Conservation (phyloP, 805 yeast genomes). For the Metschnikowia gelsemii region DNA sequence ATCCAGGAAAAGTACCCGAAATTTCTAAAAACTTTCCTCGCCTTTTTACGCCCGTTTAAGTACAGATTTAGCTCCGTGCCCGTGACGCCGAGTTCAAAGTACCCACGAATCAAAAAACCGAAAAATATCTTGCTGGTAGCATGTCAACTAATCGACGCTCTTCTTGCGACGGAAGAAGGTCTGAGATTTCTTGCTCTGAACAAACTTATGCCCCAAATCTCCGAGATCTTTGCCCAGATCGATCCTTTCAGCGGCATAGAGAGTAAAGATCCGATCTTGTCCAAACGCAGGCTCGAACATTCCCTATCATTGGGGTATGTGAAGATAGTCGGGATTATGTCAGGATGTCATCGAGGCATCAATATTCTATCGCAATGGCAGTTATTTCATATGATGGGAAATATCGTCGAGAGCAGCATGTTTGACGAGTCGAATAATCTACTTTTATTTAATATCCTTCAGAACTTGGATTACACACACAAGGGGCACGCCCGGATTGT, state of each 20-base stretch:
- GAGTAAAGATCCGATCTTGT: slow-evolving; percentile 73
- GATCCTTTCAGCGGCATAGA: slow-evolving; percentile 76
- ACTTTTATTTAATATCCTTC: slow-evolving; percentile 55
- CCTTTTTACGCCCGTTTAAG: slow-evolving; percentile 91
- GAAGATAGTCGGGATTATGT: slow-evolving; percentile 70
- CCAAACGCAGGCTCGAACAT: slow-evolving; percentile 53
- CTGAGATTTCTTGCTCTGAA: slow-evolving; percentile 62
- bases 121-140: slow-evolving; percentile 69
- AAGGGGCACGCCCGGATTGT: slow-evolving; percentile 69
- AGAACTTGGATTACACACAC: slow-evolving; percentile 56
- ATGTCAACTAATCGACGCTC: slow-evolving; percentile 64
- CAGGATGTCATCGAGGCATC: slow-evolving; percentile 60
- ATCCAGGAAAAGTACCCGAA: slow-evolving; percentile 70
- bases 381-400: slow-evolving; percentile 75
- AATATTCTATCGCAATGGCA: slow-evolving; percentile 77
- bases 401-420: slow-evolving; percentile 55
- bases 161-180: slow-evolving; percentile 66
- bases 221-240: slow-evolving; percentile 83
- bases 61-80: slow-evolving; percentile 57
- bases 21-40: slow-evolving; percentile 76
- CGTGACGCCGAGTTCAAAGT: slow-evolving; percentile 9
- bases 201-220: slow-evolving; percentile 82
- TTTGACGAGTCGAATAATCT: slow-evolving; percentile 39
- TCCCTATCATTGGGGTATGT: slow-evolving; percentile 79
- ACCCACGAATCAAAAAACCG: slow-evolving; percentile 41